Base-by-base conservation (phyloP, 352 stramenopile species). In the Phytophthora cryptogea region DNA sequence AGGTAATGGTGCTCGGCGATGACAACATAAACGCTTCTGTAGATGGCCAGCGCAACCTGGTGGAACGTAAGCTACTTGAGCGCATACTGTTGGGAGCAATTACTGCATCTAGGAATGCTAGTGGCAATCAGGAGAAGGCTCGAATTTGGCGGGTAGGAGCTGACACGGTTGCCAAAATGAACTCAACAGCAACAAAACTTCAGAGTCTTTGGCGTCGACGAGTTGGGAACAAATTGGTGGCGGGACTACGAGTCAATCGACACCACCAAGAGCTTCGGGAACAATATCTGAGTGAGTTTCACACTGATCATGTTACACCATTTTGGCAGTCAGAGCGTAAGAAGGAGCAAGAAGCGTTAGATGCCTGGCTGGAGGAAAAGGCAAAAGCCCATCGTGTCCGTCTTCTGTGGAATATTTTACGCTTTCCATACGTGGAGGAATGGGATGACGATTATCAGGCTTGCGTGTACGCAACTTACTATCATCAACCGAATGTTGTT, bases 291-390 rank as follows among this genome's bases (percentile, higher is more conserved):
- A 62, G 67, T 2, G 81, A 92, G n/a, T 72, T 76, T n/a, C 57
- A 70, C 8, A 36, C 45, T 10, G 80, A 92, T 45, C 73, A 80
- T 23, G 83, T 92, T 43, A 86, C 70, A 2, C 74, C 74, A 5
- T 54, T 92, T 37, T 94, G 83, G 85, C 63, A 85, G 47, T 55
- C 58, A 14, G 85, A 94, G 13, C 67, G 83, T 5, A 76, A 79
- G 39, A 76, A 69, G 41, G 83, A 91, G 43, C 70, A 84, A 11
- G 45, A 76, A 20, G 71, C 80, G 27, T 59, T 77, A 16, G 80
- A 87, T 16, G 49, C 72, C 23, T 89, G 72, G 63, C 31, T 72
- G 3, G 36, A 52, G 8, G 73, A 79, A 26, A 60, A 83, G 33
- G 65, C 63, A 1, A 63, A 69, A 20, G 58, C 55, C 4, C 59